Percentiles rank a stretch among this genome's conserved stretches.
Conservation (phyloP, 306 rosid genomes). For the Gynostemma pentaphyllum region DNA sequence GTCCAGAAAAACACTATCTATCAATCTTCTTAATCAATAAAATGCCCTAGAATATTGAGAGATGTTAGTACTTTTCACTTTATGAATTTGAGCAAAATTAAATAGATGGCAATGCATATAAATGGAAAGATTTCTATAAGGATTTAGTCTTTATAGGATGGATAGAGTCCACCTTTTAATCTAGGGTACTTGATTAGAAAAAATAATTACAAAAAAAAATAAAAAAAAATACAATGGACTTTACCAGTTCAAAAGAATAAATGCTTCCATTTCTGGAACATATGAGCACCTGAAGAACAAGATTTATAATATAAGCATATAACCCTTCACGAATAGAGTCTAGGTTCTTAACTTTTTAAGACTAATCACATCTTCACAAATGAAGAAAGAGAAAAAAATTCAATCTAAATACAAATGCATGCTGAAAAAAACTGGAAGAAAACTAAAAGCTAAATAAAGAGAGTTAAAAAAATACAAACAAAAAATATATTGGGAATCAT, state of each 20-base stretch:
- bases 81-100: background rate
- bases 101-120: background rate
- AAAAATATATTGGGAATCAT: background rate
- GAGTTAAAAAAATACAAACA: background rate
- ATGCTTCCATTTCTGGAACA: constrained; percentile 77
- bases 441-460: background rate
- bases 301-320: background rate
- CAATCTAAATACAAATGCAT: background rate
- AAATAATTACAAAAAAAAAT: too few species aligned
- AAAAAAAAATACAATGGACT: constrained; percentile 4
- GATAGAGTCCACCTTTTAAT: too few species aligned
- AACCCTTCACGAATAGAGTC: background rate
- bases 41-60: background rate
- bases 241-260: constrained; percentile 59
- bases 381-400: background rate
- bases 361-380: background rate
- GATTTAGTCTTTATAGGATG: background rate
- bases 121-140: background rate
- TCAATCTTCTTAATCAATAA: too few species aligned
- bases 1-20: background rate
- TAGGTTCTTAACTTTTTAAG: background rate
- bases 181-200: too few species aligned
- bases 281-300: constrained; percentile 44
- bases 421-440: background rate
- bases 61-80: background rate